Conservation (phyloP, 2,329 filamentous ascomycete genomes). For the Fusarium subtropicale region DNA sequence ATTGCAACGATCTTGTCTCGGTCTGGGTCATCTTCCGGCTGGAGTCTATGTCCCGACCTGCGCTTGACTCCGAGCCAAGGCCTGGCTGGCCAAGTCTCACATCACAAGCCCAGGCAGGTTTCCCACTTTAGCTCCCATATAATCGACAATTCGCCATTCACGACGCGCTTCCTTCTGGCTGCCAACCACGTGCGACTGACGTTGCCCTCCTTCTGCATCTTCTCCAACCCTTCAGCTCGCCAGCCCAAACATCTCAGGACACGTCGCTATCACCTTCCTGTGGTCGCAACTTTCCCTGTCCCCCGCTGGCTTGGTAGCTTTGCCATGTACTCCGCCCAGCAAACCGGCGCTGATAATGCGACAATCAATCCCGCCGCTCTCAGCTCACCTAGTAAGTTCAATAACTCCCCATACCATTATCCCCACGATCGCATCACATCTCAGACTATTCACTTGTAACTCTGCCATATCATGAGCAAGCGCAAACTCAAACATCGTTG, state of each 20-base stretch:
- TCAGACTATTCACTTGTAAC: conserved; percentile 22
- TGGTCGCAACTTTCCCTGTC: conserved; percentile 40
- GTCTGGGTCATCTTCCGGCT: conserved; percentile 28
- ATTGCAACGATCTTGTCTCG: conserved; percentile 39
- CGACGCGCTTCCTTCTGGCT: conserved; percentile 51
- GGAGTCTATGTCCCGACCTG: conserved; percentile 35
- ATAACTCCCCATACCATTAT: conserved; percentile 18
- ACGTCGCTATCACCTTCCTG: conserved; percentile 64
- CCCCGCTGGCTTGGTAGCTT: conserved; percentile 45
- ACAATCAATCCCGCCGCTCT: conserved; percentile 92
- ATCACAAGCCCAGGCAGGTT: conserved; percentile 39
- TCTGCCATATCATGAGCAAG: not conserved
- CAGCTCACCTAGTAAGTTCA: conserved; percentile 77
- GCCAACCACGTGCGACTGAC: conserved; percentile 64
- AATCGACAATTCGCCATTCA: conserved; percentile 43
- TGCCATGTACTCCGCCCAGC: conserved; percentile 57
- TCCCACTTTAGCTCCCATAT: conserved; percentile 41
- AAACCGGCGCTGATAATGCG: conserved; percentile 83
- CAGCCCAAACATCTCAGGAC: conserved; percentile 70
- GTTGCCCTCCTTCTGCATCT: conserved; percentile 57
- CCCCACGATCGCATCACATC: conserved; percentile 31
- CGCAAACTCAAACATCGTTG: conserved; percentile 9
- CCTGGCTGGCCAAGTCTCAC: conserved; percentile 39
- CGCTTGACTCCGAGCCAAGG: conserved; percentile 37
- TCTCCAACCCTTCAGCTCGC: conserved; percentile 54